A percentile compares a stretch with the other conserved stretches of the same genome.
Conservation (phyloP, 148 eudicot genomes). For the Cornus kousa region DNA sequence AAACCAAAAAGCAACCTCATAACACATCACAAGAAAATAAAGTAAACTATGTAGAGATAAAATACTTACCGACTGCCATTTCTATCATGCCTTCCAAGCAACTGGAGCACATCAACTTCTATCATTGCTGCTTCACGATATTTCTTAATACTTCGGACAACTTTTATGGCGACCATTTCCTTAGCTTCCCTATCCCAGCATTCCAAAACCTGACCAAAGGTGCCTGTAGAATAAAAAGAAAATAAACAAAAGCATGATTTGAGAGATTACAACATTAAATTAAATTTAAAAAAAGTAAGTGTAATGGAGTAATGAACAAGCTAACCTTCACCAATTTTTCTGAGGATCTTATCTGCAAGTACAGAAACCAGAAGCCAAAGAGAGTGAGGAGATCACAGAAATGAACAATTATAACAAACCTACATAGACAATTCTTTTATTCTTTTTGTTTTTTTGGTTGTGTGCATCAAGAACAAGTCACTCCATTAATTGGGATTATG, state of each 20-base stretch:
- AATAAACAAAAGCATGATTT: not conserved
- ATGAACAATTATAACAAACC: not conserved
- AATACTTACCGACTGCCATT: conserved; percentile 63
- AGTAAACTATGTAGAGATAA: not conserved
- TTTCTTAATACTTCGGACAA: conserved; percentile 81
- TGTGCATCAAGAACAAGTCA: not conserved
- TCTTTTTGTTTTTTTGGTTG: no score
- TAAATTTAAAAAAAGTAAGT: not conserved
- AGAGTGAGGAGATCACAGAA: conserved; percentile 1
- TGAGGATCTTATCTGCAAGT: conserved; percentile 65
- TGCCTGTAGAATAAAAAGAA: conserved; percentile 40
- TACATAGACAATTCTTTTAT: not conserved
- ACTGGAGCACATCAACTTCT: conserved; percentile 82
- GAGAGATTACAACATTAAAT: not conserved
- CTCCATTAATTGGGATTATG: not conserved
- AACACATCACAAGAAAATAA: conserved; percentile 3
- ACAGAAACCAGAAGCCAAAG: conserved; percentile 18
- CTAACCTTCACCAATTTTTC: conserved; percentile 83
- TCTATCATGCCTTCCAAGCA: conserved; percentile 83
- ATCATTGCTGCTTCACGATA: conserved; percentile 98
- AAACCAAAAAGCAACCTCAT: conserved; percentile 18
- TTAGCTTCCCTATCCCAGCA: conserved; percentile 77
- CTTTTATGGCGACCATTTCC: conserved; percentile 80
- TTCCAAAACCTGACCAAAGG: conserved; percentile 81
- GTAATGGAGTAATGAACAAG: not conserved